Base-by-base conservation (phyloP, 495 filamentous ascomycete genomes). In the Friedmanniomyces simplex region DNA sequence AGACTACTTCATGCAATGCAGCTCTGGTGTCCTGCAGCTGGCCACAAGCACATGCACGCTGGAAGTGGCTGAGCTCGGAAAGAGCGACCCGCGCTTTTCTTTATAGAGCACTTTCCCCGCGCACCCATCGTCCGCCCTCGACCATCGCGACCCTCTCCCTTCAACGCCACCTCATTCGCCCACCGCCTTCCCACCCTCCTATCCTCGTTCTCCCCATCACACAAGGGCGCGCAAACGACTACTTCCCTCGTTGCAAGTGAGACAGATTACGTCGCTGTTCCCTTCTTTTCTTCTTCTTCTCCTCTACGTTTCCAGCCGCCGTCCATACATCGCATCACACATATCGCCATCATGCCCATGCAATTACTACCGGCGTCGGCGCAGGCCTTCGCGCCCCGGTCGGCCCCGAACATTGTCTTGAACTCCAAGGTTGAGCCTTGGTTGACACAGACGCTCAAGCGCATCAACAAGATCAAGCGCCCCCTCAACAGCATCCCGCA, bases 401-500 rank as follows among this genome's bases (percentile, higher is more conserved):
- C 89, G 2, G 86, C 89, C n/a, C 89, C 91, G 59, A 99, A 91
- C 68, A 86, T 99, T 61, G 93, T 99, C 63, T 77, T 99, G 63
- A 88, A 85, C 65, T 85, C 83, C 66, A 95, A 91, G 77, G 88
- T 97, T 64, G 93, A 96, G 76, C 88, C 91, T 54, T 99, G 94
- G 91, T 79, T 99, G 72, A 99, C 93, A 6, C 86, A 87, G 62
- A 95, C 94, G 20, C 76, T 99, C 64, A 99, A 99, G 77, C 84
- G 93, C 69, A 90, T 96, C 73, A 97, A 96, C 78, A 83, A 88
- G 60, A 82, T 97, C 72, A 99, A 99, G 81, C 86, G 94, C 65
- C 93, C 93, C 63, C 76, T 99, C 69, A 99, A 99, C 78, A 96
- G 90, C 71, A 89, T 96, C 34, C 86, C 88, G 26, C 93, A 99